Evolutionary conservation across 805 yeast genomes (phyloP).

Genomic region (Priceomyces castillae): DNA sequence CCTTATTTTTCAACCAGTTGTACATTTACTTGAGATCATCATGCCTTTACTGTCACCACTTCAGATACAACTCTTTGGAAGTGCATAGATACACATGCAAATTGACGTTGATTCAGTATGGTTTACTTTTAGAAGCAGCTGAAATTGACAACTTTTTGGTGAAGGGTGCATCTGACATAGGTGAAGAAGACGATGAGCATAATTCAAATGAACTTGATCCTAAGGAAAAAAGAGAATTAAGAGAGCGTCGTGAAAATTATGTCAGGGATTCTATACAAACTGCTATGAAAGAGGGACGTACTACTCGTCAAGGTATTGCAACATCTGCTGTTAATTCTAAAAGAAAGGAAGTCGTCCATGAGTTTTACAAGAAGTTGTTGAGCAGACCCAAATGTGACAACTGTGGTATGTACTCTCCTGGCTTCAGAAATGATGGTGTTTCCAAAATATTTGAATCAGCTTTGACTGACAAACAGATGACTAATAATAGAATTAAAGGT

Average conservation of each 20-base stretch:
- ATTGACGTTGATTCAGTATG: slow-evolving; percentile 80
- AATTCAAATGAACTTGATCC: slow-evolving; percentile 39
- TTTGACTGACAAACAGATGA: slow-evolving; percentile 73
- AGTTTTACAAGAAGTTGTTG: slow-evolving; percentile 69
- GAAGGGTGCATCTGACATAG: slow-evolving; percentile 32
- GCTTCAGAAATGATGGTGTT: slow-evolving; percentile 91
- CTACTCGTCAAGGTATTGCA: slow-evolving; percentile 62
- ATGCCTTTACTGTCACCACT: slow-evolving; percentile 88
- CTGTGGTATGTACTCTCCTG: slow-evolving; percentile 94
- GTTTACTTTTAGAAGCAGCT: slow-evolving; percentile 74
- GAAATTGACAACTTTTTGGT: slow-evolving; percentile 64
- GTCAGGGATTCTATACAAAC: slow-evolving; percentile 68
- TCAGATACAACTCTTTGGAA: slow-evolving; percentile 67
- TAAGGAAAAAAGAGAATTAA: slow-evolving; percentile 45
- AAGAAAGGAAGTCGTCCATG: slow-evolving; percentile 70
- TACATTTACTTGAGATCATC: slow-evolving; percentile 78
- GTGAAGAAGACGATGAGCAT: slow-evolving; percentile 50
- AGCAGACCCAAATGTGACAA: slow-evolving; percentile 88
- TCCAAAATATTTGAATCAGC: slow-evolving; percentile 89
- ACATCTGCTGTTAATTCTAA: slow-evolving; percentile 88
- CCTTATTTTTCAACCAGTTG: slow-evolving; percentile 89
- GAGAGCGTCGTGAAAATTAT: slow-evolving; percentile 60
- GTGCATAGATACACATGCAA: slow-evolving; percentile 76
- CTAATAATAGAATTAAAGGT: slow-evolving; percentile 83
- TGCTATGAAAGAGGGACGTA: slow-evolving; percentile 75